Evolutionary conservation across 2,329 filamentous ascomycete species (phyloP), one percentile per base, ranked within the genome.

Genomic region (Pseudogymnoascus sp.): DNA sequence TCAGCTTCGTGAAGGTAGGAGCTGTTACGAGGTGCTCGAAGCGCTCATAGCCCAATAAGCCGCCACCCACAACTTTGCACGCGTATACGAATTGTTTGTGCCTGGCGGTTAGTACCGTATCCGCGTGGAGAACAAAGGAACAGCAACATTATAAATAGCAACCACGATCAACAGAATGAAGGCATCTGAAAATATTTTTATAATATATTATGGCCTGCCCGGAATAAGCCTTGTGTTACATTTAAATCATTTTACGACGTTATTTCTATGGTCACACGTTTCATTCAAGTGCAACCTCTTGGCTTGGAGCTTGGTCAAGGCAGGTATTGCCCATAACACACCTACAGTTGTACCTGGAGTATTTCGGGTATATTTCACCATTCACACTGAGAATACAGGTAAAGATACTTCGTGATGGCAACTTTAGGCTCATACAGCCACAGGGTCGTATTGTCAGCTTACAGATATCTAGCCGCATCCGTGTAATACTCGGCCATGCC

Each of bases 61-160:
- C 47, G 47, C 28, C 47, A 54, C 47, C 28, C 47, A 54, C 47
- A 32, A 16, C 25, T 32, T n/a, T 54, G 28, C 47, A 25, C 22
- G 47, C 47, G 47, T 32, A 54, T 54, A 54, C 47, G 47, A 54
- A 14, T 20, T 54, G 47, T 54, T 54, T 54, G 47, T 54, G n/a
- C 28, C 47, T 54, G 47, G 47, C 47, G 47, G 47, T 54, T 54
- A 32, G 47, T 54, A 54, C 47, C 28, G 9, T 32, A 54, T 30
- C n/a, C 25, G n/a, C n/a, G 30, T 54, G 47, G 47, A 54, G 47
- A 32, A 32, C 47, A 54, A 32, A 54, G 28, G 47, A 30, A 32
- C 28, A 32, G 12, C 47, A 54, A 32, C 47, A 54, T 32, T 16
- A 54, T 54, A 54, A 54, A 54, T 32, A 32, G 28, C 11, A 18